Evolutionary conservation across 495 filamentous ascomycete genomes (phyloP).

Genomic region (Parathielavia appendiculata): DNA sequence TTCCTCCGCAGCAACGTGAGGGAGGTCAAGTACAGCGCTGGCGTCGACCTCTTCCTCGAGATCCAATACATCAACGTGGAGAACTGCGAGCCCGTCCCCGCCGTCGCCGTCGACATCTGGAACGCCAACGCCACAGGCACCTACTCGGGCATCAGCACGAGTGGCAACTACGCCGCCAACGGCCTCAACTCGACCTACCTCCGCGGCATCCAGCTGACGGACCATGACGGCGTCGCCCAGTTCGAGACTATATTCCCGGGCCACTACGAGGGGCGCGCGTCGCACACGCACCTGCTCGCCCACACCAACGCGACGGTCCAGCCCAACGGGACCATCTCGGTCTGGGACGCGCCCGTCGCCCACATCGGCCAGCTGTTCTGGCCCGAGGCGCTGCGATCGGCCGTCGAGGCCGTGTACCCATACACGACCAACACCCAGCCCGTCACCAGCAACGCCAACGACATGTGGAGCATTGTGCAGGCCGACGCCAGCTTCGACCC

Average conservation of each 20-base stretch:
- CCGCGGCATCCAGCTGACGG: conserved; percentile 47
- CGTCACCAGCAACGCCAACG: neutral
- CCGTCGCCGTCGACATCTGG: conserved; percentile 58
- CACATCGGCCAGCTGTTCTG: too few relatives aligned
- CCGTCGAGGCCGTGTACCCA: too few relatives aligned
- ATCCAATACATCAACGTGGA: conserved; percentile 55
- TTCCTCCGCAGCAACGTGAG: conserved; percentile 52
- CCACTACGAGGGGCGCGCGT: conserved; percentile 48
- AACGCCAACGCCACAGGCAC: conserved; percentile 35
- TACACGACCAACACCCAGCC: too few relatives aligned
- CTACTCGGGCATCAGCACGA: conserved; percentile 50
- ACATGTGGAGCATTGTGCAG: too few relatives aligned
- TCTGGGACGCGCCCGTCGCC: too few relatives aligned
- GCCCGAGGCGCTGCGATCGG: too few relatives aligned
- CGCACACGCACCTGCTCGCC: too few relatives aligned
- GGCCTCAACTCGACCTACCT: conserved; percentile 48
- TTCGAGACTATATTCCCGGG: conserved; percentile 53
- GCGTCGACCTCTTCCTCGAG: conserved; percentile 55
- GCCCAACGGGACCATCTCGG: too few relatives aligned
- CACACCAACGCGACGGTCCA: too few relatives aligned
- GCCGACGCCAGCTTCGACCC: too few relatives aligned
- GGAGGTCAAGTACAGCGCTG: conserved; percentile 48
- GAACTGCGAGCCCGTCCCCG: conserved; percentile 52
- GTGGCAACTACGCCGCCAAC: conserved; percentile 43
- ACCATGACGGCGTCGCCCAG: conserved; percentile 42